Conservation (phyloP, 306 rosid species). For the Cyclanthera cordifolia region DNA sequence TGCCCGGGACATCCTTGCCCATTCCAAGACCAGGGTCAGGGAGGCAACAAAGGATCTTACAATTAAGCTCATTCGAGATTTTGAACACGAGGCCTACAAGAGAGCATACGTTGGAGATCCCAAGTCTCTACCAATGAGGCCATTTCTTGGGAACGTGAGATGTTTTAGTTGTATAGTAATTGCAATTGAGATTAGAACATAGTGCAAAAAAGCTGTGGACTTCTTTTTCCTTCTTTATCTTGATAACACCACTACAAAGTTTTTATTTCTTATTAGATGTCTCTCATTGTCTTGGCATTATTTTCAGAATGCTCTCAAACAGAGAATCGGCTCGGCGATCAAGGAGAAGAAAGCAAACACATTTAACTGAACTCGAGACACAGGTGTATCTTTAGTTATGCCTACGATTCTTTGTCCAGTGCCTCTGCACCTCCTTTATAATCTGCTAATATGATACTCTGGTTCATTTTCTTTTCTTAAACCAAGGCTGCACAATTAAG, state of each 20-base stretch:
- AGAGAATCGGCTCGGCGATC: conserved; percentile 99
- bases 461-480: conserved; percentile 8
- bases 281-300: not conserved
- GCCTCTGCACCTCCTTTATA: conserved; percentile 5
- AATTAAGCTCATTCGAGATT: no score
- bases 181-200: not conserved
- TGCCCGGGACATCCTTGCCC: no score
- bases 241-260: not conserved
- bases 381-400: conserved; percentile 31
- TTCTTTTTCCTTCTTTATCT: not conserved
- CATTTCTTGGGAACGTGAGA: no score
- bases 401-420: not conserved
- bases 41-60: no score
- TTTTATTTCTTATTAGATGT: not conserved
- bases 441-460: not conserved
- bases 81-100: no score
- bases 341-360: conserved; percentile 93
- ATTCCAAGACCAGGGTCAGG: no score
- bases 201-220: not conserved
- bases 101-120: no score
- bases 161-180: not conserved
- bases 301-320: conserved; percentile 85
- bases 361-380: conserved; percentile 82
- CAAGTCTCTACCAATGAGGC: no score
- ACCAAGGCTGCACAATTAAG: conserved; percentile 66